Evolutionary conservation across 345 rosid genomes (phyloP).

Genomic region (Salix dunnii): DNA sequence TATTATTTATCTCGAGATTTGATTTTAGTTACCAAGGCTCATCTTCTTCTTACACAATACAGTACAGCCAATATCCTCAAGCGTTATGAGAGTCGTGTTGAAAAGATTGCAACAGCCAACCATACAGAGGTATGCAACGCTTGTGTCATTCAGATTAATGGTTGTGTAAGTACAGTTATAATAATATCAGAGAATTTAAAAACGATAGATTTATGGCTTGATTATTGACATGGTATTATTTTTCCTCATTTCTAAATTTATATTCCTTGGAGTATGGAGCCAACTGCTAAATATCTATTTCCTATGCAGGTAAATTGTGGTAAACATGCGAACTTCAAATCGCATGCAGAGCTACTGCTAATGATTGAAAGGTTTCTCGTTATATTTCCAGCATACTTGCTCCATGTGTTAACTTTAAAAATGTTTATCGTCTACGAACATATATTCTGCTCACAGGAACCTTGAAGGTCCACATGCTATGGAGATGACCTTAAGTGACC

Average conservation of each 20-base stretch:
- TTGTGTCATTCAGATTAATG: not conserved
- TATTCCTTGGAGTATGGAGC: not conserved
- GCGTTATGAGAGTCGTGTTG: not conserved
- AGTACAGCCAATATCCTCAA: not conserved
- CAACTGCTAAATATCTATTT: not conserved
- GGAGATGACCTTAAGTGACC: constrained; percentile 26
- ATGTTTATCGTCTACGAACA: not conserved
- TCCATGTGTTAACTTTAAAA: not conserved
- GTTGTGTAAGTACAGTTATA: not conserved
- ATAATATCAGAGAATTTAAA: too few species aligned
- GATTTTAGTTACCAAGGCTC: not conserved
- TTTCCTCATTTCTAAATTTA: too few species aligned
- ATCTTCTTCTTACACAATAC: not conserved
- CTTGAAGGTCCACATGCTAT: constrained; percentile 32
- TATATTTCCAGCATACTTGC: not conserved
- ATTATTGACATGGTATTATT: too few species aligned
- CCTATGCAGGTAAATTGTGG: constrained; percentile 19
- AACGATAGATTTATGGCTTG: too few species aligned
- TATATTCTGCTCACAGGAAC: constrained; percentile 18
- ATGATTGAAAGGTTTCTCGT: constrained; percentile 37
- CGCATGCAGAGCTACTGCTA: constrained; percentile 29
- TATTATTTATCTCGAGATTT: not conserved
- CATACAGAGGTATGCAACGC: not conserved
- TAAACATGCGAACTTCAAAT: constrained; percentile 14
- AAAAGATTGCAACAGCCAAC: not conserved